Base-by-base conservation (phyloP, 495 filamentous ascomycete genomes). In the Penicillium cosmopolitanum region DNA sequence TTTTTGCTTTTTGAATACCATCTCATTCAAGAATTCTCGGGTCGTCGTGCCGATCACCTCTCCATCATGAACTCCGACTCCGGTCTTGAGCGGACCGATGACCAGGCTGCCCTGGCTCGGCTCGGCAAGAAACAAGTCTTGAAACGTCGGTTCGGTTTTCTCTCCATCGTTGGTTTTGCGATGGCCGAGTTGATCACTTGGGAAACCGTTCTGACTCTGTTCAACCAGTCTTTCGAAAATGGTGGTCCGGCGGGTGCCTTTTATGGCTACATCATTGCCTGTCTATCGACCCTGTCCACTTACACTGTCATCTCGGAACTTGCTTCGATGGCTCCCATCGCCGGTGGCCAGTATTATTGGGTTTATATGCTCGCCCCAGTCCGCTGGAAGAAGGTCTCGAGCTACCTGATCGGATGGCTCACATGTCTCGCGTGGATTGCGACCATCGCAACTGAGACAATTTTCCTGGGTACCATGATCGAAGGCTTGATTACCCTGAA, bases 181-280 rank as follows among this genome's bases (percentile, higher is more conserved):
- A 69, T 73, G 51, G 68, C 69, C 12, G 70, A 71, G 28, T 34
- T 78, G 50, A 70, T 70, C 40, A 74, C 75, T 1, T 78, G 75
- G 75, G 75, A 77, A 52, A 73, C 71, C 0, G 68, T 74, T 7
- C 58, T 75, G 3, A 71, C 62, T 15, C 59, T 65, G 19, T 75
- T 66, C 55, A 61, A 55, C 16, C 57, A 72, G 35, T 62, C 58
- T 4, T 65, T 73, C 4, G 58, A 68, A 13, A 78, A 75, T 60
- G 80, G 77, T 7, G 82, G 82, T 2, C 76, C 81, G 0, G 77
- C 70, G 1, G 80, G 77, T 5, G 73, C 83, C 0, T 60, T 81
- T 12, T 83, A 77, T 68, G 77, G 77, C 5, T 84, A 79, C 56
- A 57, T 84, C 1, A 74, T 83, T 54, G 71, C 70, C 31, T 82